Evolutionary conservation across 2,329 filamentous ascomycete species (phyloP), one percentile per base, ranked within the genome.

Genomic region (Bipolaris zeicola): DNA sequence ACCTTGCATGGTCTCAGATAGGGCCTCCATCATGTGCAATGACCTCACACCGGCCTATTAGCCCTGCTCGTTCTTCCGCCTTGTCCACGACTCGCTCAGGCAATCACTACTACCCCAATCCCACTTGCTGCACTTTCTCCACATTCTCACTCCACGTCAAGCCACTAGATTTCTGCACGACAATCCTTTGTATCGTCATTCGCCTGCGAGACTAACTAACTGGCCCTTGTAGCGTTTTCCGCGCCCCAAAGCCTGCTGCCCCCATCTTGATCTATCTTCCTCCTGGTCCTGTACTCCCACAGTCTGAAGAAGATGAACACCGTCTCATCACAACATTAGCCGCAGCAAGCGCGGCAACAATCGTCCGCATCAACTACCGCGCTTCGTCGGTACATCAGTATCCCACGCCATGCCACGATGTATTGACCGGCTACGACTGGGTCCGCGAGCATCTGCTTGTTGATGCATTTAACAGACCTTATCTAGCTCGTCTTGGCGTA

Each of bases 381-480:
- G 68, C 75, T 14, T 73, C 73, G 14, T 56, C 66, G 3, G 55
- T 62, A 14, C 60, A 78, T 49, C 72, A 63, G 7, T 82, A 76
- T 56, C 81, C 81, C 33, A 76, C 71, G 1, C 79, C 80, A 0
- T 67, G 82, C 26, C 80, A 83, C 61, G 79, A 82, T 67, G 77
- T 80, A 4, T 63, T 80, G 7, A 67, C 73, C 13, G 80, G 74
- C 22, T 82, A 78, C 59, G 81, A 83, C 66, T 83, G 80, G 79
- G 67, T 81, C 5, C 58, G 73, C 20, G 63, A 76, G 16, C 76
- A 81, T 58, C 61, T 78, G 24, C 62, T 74, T 24, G 51, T 55
- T 10, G 61, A 69, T 55, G 62, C 53, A 2, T 63, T 64, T 33
- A 34, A 60, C 10, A 52, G 63, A 18, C 64, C 66, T 18, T 60